Evolutionary conservation across 2,329 filamentous ascomycete genomes (phyloP).

Genomic region (Talaromyces sp.): DNA sequence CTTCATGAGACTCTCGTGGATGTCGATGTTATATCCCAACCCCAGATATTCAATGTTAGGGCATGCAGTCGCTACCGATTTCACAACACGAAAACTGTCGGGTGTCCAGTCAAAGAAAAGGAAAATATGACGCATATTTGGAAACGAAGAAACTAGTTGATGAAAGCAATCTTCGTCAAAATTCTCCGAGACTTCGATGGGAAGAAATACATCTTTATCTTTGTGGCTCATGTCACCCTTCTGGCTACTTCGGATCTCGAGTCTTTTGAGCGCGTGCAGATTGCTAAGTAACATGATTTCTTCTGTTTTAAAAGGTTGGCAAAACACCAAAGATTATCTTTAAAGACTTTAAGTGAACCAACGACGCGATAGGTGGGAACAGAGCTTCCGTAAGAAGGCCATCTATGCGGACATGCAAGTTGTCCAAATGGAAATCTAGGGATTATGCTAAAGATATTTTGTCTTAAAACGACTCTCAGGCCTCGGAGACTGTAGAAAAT

Average conservation of each 20-base stretch:
- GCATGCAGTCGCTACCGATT: slow-evolving; percentile 1
- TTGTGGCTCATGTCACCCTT: not conserved
- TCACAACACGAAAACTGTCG: slow-evolving; percentile 1
- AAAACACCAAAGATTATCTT: slow-evolving; percentile 1
- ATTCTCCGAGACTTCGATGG: not conserved
- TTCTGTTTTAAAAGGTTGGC: not conserved
- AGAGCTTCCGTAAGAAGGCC: not conserved
- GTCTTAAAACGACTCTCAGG: not conserved
- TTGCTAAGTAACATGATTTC: not conserved
- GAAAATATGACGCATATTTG: not conserved
- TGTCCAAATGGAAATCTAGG: not conserved
- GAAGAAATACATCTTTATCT: not conserved
- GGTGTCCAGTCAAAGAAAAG: slow-evolving; percentile 5
- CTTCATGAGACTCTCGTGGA: not conserved
- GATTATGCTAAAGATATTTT: not conserved
- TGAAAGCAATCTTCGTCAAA: slow-evolving; percentile 7
- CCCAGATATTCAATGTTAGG: slow-evolving; percentile 1
- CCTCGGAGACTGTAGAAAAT: not conserved
- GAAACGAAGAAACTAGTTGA: slow-evolving; percentile 1
- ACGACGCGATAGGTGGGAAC: not conserved
- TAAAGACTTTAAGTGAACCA: not conserved
- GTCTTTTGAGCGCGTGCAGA: not conserved
- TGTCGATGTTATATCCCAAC: slow-evolving; percentile 4
- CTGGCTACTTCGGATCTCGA: not conserved
- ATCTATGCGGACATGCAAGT: slow-evolving; percentile 5